Percentiles rank a stretch among this genome's conserved stretches.
Evolutionary conservation across 2,329 filamentous ascomycete genomes (phyloP).

Genomic region (Colletotrichum incanum): DNA sequence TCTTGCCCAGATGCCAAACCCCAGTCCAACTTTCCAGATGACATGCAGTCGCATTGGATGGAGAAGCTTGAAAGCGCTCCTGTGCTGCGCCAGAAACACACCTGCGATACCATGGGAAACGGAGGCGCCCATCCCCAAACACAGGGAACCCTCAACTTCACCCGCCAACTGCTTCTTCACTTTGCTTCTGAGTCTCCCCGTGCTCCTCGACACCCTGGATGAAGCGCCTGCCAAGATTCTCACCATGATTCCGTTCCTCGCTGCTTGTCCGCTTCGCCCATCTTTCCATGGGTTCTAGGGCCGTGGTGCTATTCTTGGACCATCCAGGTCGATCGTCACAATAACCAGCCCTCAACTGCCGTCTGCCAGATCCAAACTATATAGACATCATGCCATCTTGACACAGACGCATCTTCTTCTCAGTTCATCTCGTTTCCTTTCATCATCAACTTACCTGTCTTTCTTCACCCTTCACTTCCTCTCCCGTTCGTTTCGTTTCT

Average conservation of each 20-base stretch:
- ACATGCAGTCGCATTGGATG: constrained; percentile 33
- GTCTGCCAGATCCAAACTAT: constrained; percentile 17
- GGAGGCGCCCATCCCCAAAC: constrained; percentile 36
- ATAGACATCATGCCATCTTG: constrained; percentile 41
- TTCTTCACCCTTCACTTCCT: constrained; percentile 28
- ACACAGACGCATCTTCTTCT: constrained; percentile 17
- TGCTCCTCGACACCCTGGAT: constrained; percentile 31
- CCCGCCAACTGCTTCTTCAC: background rate
- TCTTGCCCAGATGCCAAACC: background rate
- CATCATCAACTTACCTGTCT: constrained; percentile 25
- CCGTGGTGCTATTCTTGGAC: constrained; percentile 41
- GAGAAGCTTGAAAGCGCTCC: constrained; percentile 30
- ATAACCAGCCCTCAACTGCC: constrained; percentile 1
- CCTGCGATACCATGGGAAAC: constrained; percentile 35
- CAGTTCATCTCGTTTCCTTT: constrained; percentile 34
- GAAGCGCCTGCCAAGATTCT: constrained; percentile 40
- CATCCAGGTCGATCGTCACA: constrained; percentile 28
- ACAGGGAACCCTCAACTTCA: constrained; percentile 20
- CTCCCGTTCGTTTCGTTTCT: constrained; percentile 42
- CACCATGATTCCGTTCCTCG: constrained; percentile 24
- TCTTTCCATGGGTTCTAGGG: constrained; percentile 25
- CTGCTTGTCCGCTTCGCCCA: constrained; percentile 17
- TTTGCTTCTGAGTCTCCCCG: constrained; percentile 12
- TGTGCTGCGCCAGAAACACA: constrained; percentile 24
- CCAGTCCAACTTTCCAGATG: constrained; percentile 27